Evolutionary conservation across 495 filamentous ascomycete species (phyloP).

Genomic region (Rostrohypoxylon terebratum): DNA sequence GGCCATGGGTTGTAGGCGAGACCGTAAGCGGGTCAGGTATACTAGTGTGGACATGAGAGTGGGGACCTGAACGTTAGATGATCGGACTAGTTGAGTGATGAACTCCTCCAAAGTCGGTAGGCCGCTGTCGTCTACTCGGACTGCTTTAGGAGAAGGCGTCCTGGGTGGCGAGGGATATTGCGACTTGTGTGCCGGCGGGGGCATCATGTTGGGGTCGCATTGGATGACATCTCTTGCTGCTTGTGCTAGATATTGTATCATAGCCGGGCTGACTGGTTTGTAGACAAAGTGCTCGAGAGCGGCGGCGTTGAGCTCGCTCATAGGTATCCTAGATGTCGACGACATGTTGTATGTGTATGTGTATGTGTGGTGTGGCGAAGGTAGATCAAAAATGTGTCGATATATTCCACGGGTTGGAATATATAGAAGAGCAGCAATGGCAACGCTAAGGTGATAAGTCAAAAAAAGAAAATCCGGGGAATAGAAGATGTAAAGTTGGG

Average conservation of each 20-base stretch:
- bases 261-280: slow-evolving; percentile 79
- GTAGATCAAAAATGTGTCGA: slow-evolving; percentile 16
- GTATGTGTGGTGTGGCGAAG: slow-evolving; percentile 31
- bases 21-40: slow-evolving; percentile 86
- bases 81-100: slow-evolving; percentile 88
- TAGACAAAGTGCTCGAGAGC: slow-evolving; percentile 93
- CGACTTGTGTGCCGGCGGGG: slow-evolving; percentile 57
- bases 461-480: slow-evolving; percentile 42
- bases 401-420: slow-evolving; percentile 29
- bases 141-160: slow-evolving; percentile 70
- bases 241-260: slow-evolving; percentile 85
- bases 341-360: slow-evolving; percentile 52
- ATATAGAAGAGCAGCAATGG: slow-evolving; percentile 17
- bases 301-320: slow-evolving; percentile 72
- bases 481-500: slow-evolving; percentile 16
- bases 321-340: slow-evolving; percentile 52
- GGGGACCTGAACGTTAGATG: slow-evolving; percentile 95
- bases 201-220: slow-evolving; percentile 75
- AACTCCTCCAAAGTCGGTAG: slow-evolving; percentile 88
- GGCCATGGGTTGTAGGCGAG: slow-evolving; percentile 88
- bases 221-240: slow-evolving; percentile 90
- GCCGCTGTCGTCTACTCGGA: slow-evolving; percentile 53
- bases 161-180: slow-evolving; percentile 74
- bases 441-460: slow-evolving; percentile 18
- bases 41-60: slow-evolving; percentile 97